These are phyloP conservation scores for Priceomyces melissophilus DNA, from an alignment of 805 yeast species.

Conservation along the genomic window DNA sequence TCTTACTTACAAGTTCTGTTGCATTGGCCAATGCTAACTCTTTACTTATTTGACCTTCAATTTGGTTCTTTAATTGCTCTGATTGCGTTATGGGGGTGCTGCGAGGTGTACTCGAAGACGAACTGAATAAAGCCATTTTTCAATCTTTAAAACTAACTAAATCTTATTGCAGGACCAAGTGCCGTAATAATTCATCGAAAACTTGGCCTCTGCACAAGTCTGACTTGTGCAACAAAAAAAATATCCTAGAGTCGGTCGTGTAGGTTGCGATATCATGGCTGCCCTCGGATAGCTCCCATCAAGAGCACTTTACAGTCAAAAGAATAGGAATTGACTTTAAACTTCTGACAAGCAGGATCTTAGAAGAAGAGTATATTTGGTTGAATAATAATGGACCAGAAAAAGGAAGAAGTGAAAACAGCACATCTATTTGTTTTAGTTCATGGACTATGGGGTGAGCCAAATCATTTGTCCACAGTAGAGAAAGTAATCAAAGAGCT, in stretches of 20 bases:
- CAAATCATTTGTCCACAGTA: constrained; percentile 37
- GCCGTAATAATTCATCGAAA: no score
- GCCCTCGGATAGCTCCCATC: no score
- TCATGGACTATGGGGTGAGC: constrained; percentile 45
- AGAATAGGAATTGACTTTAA: neutral
- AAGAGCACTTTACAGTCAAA: no score
- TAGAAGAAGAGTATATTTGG: neutral
- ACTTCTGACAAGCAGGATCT: neutral
- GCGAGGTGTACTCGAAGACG: constrained; percentile 12
- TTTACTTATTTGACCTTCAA: constrained; percentile 68
- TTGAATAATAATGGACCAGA: neutral
- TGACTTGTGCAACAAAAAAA: no score
- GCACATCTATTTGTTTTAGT: constrained; percentile 38
- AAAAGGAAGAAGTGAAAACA: neutral
- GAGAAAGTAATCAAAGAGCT: constrained; percentile 29
- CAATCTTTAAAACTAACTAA: no score
- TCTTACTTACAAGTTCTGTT: constrained; percentile 76
- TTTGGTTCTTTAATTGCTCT: constrained; percentile 53
- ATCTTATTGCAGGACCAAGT: no score
- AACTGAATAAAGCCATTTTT: constrained; percentile 24
- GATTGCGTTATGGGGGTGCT: constrained; percentile 15
- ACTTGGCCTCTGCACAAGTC: no score
- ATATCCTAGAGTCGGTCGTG: no score
- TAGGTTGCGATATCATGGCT: no score
- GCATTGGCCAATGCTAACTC: constrained; percentile 93